A percentile compares a stretch with the other conserved stretches of the same genome.
Evolutionary conservation across 2,329 filamentous ascomycete genomes (phyloP).

Genomic region (Calonectria honghensis): DNA sequence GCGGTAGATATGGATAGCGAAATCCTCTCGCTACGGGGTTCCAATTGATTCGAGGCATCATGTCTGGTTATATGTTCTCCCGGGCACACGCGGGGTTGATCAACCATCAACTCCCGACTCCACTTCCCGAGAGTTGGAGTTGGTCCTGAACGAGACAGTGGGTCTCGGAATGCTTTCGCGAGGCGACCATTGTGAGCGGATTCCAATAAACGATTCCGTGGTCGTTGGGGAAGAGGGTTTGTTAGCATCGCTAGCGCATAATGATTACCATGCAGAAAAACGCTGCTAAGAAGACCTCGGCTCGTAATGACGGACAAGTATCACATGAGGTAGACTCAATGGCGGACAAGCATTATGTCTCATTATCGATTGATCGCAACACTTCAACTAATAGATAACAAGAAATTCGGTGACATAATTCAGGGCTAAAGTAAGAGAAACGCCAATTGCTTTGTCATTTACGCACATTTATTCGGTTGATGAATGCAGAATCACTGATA

Average conservation of each 20-base stretch:
- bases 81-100: conserved; percentile 53
- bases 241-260: background rate
- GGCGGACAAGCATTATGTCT: background rate
- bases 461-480: background rate
- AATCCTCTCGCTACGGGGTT: conserved; percentile 14
- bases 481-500: background rate
- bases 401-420: background rate
- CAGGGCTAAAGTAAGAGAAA: background rate
- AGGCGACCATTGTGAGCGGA: background rate
- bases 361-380: background rate
- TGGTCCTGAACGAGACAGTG: conserved; percentile 43
- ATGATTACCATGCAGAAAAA: background rate
- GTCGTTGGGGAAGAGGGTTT: conserved; percentile 6
- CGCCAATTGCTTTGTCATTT: background rate
- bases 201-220: conserved; percentile 8
- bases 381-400: background rate
- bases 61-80: conserved; percentile 56
- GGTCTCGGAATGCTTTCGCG: conserved; percentile 35
- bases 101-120: conserved; percentile 53
- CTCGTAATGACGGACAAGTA: background rate
- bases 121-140: conserved; percentile 54
- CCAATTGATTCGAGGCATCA: conserved; percentile 37
- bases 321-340: background rate
- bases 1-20: background rate
- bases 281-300: background rate